phyloP scores from a whole-genome alignment of 2,329 filamentous ascomycete genomes.

The Aspergillus pseudoterreus region DNA sequence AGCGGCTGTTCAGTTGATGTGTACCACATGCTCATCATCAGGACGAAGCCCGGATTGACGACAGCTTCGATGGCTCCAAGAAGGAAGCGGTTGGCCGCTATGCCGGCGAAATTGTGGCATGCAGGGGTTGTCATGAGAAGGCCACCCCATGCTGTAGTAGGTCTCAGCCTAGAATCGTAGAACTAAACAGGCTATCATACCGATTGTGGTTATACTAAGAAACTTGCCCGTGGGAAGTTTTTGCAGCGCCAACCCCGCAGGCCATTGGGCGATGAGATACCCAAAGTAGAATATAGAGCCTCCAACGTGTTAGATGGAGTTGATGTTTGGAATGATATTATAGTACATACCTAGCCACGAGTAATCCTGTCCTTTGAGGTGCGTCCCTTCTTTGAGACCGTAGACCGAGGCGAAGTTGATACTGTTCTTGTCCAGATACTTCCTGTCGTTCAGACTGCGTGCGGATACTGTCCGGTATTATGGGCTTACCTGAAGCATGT shows the following conservation, averaged over 20 bases:
- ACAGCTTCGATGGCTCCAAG: slow-evolving; percentile 48
- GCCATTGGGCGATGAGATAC: slow-evolving; percentile 46
- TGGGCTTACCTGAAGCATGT: slow-evolving; percentile 54
- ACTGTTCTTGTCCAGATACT: slow-evolving; percentile 55
- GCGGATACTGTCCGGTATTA: neutral
- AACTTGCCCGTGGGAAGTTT: slow-evolving; percentile 47
- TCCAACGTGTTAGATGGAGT: slow-evolving; percentile 3
- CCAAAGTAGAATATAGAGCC: slow-evolving; percentile 51
- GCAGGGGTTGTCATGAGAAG: slow-evolving; percentile 46
- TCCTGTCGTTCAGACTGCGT: slow-evolving; percentile 3
- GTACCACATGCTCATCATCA: slow-evolving; percentile 53
- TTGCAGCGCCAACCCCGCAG: slow-evolving; percentile 43
- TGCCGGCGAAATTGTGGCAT: slow-evolving; percentile 41
- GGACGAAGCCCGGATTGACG: slow-evolving; percentile 49
- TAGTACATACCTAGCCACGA: slow-evolving; percentile 22
- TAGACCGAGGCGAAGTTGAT: slow-evolving; percentile 36
- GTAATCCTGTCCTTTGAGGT: slow-evolving; percentile 22
- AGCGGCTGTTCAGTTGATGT: slow-evolving; percentile 47
- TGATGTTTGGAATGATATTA: too few species aligned
- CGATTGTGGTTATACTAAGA: slow-evolving; percentile 38
- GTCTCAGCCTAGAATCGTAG: rapidly evolving
- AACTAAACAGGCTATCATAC: slow-evolving; percentile 6
- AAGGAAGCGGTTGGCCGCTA: slow-evolving; percentile 45
- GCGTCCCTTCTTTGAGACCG: slow-evolving; percentile 26
- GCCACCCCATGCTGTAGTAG: slow-evolving; percentile 37